Percentiles rank a stretch among this genome's conserved stretches.
Evolutionary conservation across 495 filamentous ascomycete species (phyloP).

Genomic region (Penicillium lividum): DNA sequence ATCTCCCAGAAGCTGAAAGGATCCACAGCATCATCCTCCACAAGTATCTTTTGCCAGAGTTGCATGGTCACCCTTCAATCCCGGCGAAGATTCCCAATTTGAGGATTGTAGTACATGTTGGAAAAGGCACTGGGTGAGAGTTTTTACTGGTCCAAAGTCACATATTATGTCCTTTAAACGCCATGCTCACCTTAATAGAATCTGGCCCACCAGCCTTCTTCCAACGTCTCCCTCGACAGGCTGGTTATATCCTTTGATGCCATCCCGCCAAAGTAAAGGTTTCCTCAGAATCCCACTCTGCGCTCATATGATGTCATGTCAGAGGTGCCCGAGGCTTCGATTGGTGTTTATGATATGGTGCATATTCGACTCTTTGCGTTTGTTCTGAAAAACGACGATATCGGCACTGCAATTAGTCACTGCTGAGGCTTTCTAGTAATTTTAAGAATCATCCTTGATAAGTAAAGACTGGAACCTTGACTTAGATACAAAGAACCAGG

Average conservation of each 20-base stretch:
- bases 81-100: background rate
- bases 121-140: constrained; percentile 12
- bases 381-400: background rate
- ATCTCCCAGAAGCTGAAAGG: background rate
- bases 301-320: background rate
- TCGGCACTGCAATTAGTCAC: background rate
- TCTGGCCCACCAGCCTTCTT: background rate
- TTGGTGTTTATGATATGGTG: background rate
- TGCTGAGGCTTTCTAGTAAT: background rate
- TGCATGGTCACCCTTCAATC: constrained; percentile 12
- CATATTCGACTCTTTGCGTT: background rate
- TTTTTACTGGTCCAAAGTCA: too few relatives aligned
- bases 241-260: background rate
- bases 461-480: too few relatives aligned
- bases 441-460: too few relatives aligned
- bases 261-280: background rate
- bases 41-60: background rate
- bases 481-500: constrained; percentile 4
- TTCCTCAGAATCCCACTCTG: background rate
- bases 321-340: background rate
- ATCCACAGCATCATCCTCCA: background rate
- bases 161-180: too few relatives aligned
- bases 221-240: background rate
- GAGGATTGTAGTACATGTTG: constrained; percentile 14
- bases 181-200: background rate